Conservation (phyloP, 1,284 basidiomycete species). For the Baeospora myosura region DNA sequence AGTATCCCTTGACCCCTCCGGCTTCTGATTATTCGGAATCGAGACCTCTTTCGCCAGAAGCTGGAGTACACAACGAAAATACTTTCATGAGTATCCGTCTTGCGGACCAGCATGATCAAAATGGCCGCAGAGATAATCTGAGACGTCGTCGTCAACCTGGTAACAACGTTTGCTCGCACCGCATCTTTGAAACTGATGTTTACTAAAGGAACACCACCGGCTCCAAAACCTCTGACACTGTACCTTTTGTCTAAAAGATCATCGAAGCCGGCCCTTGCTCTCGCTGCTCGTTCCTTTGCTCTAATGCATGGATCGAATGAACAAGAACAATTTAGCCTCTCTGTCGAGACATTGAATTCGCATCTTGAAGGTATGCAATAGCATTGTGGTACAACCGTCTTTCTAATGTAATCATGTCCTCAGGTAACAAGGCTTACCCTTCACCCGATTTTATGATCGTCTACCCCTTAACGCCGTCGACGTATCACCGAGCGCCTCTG, state of each 20-base stretch:
- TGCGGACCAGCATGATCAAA: background rate
- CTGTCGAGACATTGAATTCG: slow-evolving; percentile 38
- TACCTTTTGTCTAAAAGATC: slow-evolving; percentile 40
- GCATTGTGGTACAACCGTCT: background rate
- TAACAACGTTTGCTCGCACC: no score
- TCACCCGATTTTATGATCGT: slow-evolving; percentile 73
- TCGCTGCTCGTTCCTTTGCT: slow-evolving; percentile 33
- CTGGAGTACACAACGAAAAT: slow-evolving; percentile 10
- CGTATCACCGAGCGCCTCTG: slow-evolving; percentile 34
- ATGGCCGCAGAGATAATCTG: no score
- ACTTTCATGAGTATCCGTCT: slow-evolving; percentile 9
- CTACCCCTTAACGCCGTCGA: slow-evolving; percentile 41
- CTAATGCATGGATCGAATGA: slow-evolving; percentile 13
- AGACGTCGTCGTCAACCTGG: background rate
- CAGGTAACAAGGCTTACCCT: slow-evolving; percentile 42
- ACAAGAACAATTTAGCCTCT: slow-evolving; percentile 24
- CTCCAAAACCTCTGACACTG: slow-evolving; percentile 29
- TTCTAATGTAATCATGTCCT: slow-evolving; percentile 7
- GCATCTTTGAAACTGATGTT: no score
- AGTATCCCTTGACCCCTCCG: slow-evolving; percentile 68
- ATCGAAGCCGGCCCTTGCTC: slow-evolving; percentile 44
- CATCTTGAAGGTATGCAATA: slow-evolving; percentile 48
- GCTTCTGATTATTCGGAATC: slow-evolving; percentile 61
- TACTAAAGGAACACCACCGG: no score
- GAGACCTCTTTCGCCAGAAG: slow-evolving; percentile 47